Evolutionary conservation across 2,329 filamentous ascomycete species (phyloP).

Genomic region (Fusarium sp.): DNA sequence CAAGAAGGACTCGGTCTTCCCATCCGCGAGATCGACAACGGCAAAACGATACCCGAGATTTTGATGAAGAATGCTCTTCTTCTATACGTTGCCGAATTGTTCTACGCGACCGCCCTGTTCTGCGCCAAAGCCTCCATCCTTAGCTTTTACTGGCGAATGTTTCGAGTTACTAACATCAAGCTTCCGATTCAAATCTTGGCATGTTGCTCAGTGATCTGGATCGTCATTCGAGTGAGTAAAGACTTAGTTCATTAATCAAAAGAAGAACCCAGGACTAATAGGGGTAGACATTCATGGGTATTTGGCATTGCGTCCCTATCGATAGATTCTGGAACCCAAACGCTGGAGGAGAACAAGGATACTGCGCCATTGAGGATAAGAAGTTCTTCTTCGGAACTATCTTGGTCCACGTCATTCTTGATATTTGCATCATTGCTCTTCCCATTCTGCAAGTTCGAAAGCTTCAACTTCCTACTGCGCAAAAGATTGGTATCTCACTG

Average conservation of each 20-base stretch:
- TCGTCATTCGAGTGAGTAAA: constrained; percentile 45
- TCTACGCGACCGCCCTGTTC: constrained; percentile 48
- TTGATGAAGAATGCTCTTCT: constrained; percentile 23
- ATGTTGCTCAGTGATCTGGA: constrained; percentile 44
- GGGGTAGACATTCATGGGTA: constrained; percentile 26
- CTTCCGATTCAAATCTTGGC: constrained; percentile 47
- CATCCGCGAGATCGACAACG: constrained; percentile 24
- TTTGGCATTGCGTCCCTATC: constrained; percentile 40
- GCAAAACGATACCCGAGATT: constrained; percentile 6
- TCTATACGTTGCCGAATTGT: constrained; percentile 42
- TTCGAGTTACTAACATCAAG: constrained; percentile 44
- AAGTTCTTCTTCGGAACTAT: constrained; percentile 53
- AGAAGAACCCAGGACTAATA: not conserved
- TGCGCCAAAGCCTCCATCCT: constrained; percentile 48
- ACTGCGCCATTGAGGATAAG: constrained; percentile 43
- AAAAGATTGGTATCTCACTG: constrained; percentile 47
- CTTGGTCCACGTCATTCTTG: constrained; percentile 49
- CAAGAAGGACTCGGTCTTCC: constrained; percentile 36
- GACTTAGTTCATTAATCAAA: accelerated
- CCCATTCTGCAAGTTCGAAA: constrained; percentile 50
- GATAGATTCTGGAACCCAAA: constrained; percentile 34
- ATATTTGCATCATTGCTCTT: constrained; percentile 49
- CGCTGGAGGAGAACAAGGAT: not conserved
- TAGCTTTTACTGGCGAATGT: constrained; percentile 51
- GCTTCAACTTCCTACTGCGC: constrained; percentile 45